These are phyloP conservation scores for Amaranthus tricolor DNA, from an alignment of 179 eudicot genomes.

Conservation along the genomic window DNA sequence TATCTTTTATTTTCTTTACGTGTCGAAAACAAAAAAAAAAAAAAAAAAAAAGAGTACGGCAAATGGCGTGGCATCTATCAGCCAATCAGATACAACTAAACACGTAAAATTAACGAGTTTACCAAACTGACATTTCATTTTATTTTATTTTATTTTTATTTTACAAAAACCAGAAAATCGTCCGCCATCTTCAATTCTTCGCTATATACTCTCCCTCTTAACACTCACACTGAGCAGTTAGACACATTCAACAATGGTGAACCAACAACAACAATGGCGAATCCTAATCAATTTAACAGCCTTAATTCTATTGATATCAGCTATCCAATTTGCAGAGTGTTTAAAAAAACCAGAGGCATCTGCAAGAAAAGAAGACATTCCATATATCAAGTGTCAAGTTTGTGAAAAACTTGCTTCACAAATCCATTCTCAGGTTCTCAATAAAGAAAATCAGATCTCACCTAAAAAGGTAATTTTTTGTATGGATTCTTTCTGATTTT, in stretches of 20 bases:
- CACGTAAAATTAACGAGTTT: slow-evolving; percentile 29
- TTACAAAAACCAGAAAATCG: too few species aligned
- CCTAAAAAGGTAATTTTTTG: slow-evolving; percentile 66
- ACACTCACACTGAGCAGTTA: too few species aligned
- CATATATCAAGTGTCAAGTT: slow-evolving; percentile 82
- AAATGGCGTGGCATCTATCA: slow-evolving; percentile 27
- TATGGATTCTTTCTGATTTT: slow-evolving; percentile 13
- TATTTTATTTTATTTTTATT: background rate
- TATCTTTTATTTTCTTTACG: too few species aligned
- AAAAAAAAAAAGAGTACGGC: too few species aligned
- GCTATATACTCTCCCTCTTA: too few species aligned
- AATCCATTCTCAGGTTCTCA: slow-evolving; percentile 48
- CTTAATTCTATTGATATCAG: slow-evolving; percentile 28
- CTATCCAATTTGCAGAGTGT: slow-evolving; percentile 33
- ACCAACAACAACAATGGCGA: slow-evolving; percentile 12
- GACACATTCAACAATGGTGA: slow-evolving; percentile 14
- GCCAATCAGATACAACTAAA: slow-evolving; percentile 34
- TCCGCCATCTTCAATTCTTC: too few species aligned
- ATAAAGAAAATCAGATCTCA: slow-evolving; percentile 63
- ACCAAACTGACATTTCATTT: background rate
- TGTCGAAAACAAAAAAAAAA: too few species aligned
- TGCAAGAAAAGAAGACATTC: slow-evolving; percentile 87
- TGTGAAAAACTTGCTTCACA: slow-evolving; percentile 68
- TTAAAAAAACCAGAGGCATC: slow-evolving; percentile 54
- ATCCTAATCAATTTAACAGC: slow-evolving; percentile 13